Evolutionary conservation across 106 monocot species (phyloP).

Genomic region (Dactylorhiza incarnata): DNA sequence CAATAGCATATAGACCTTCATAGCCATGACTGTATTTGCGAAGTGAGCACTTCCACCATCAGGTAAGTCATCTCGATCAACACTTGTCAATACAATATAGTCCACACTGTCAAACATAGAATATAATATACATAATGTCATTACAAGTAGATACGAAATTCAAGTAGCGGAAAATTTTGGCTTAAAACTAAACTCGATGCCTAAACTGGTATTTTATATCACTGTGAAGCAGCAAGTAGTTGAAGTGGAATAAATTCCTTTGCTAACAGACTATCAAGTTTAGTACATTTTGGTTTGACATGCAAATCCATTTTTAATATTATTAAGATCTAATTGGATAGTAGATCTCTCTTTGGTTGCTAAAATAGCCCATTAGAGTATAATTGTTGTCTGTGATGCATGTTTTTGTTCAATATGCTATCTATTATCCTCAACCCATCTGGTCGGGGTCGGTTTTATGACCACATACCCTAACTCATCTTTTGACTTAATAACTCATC

Average conservation of each 20-base stretch:
- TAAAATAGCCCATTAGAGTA: neutral
- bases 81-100: slow-evolving; percentile 92
- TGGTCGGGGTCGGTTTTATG: too few species aligned
- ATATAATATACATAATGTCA: neutral
- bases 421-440: neutral
- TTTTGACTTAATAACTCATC: too few species aligned
- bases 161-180: neutral
- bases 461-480: too few species aligned
- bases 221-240: neutral
- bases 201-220: neutral
- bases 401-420: neutral
- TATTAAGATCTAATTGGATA: neutral
- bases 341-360: neutral
- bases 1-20: slow-evolving; percentile 50
- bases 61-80: slow-evolving; percentile 95
- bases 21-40: slow-evolving; percentile 64
- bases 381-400: neutral
- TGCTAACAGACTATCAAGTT: neutral
- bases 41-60: slow-evolving; percentile 99
- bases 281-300: neutral
- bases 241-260: neutral
- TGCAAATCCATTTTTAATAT: neutral
- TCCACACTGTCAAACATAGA: slow-evolving; percentile 62
- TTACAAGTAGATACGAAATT: slow-evolving; percentile 2
- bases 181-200: neutral